These are phyloP conservation scores for Chenopodium album DNA, from an alignment of 148 eudicot genomes.

Conservation along the genomic window DNA sequence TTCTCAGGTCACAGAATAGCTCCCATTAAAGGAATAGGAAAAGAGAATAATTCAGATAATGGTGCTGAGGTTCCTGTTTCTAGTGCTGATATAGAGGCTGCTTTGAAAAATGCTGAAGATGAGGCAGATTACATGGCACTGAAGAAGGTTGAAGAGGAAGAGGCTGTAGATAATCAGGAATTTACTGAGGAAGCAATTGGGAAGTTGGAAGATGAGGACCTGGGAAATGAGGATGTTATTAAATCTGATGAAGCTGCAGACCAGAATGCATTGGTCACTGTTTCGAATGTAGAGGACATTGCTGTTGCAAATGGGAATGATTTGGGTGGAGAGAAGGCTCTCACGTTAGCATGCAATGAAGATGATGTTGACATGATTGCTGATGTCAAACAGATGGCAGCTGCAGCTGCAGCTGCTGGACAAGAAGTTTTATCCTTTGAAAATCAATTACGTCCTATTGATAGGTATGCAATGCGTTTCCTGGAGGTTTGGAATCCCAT, in stretches of 20 bases:
- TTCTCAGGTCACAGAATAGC: constrained; percentile 75
- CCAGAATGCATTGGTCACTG: constrained; percentile 31
- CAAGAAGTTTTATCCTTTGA: constrained; percentile 82
- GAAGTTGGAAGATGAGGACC: constrained; percentile 87
- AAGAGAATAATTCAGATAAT: constrained; percentile 42
- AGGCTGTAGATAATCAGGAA: constrained; percentile 97
- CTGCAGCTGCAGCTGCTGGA: constrained; percentile 95
- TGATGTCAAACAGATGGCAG: constrained; percentile 99
- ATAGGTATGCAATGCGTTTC: constrained; percentile 90
- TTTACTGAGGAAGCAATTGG: constrained; percentile 88
- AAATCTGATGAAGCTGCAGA: constrained; percentile 63
- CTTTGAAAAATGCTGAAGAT: constrained; percentile 91
- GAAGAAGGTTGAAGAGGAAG: constrained; percentile 96
- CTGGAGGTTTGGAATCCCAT: constrained; percentile 95
- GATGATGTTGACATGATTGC: constrained; percentile 96
- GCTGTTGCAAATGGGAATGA: constrained; percentile 34
- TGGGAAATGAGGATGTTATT: constrained; percentile 67
- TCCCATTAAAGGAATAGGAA: constrained; percentile 39
- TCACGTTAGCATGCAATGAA: constrained; percentile 60
- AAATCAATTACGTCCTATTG: constrained; percentile 92
- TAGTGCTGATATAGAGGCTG: constrained; percentile 94
- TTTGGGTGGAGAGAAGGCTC: constrained; percentile 54
- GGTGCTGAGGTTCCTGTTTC: constrained; percentile 58
- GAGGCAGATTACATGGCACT: constrained; percentile 99
- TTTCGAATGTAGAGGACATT: constrained; percentile 39